phyloP scores from a whole-genome alignment of 1,284 basidiomycete genomes.

The Amylostereum areolatum region DNA sequence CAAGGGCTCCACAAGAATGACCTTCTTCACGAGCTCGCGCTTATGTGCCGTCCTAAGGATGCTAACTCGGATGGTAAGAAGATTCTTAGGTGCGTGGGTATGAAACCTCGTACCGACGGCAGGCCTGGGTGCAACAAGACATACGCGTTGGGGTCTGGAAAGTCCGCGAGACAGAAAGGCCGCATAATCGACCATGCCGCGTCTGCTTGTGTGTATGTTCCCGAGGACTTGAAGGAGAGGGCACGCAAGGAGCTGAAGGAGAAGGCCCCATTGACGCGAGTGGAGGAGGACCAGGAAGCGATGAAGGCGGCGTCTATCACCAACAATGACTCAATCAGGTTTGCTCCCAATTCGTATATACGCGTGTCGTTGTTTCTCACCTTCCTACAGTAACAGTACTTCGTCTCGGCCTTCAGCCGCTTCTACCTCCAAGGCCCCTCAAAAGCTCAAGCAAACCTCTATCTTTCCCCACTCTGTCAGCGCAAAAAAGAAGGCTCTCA shows the following conservation, averaged over 20 bases:
- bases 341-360: neutral
- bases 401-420: neutral
- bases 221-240: neutral
- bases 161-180: neutral
- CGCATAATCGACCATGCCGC: neutral
- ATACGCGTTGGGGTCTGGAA: neutral
- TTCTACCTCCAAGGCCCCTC: neutral
- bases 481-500: neutral
- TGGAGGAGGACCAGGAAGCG: neutral
- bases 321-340: too few relatives aligned
- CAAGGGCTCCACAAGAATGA: neutral
- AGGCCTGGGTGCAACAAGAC: neutral
- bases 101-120: neutral
- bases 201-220: neutral
- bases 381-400: neutral
- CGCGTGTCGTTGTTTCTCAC: neutral
- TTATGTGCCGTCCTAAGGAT: neutral
- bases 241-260: neutral
- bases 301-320: neutral
- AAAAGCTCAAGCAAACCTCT: neutral
- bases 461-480: neutral
- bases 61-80: neutral
- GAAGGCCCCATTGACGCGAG: neutral
- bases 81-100: neutral
- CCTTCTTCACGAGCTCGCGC: neutral